phyloP scores from a whole-genome alignment of 768 basidiomycete genomes.

The Boletus patriciae region DNA sequence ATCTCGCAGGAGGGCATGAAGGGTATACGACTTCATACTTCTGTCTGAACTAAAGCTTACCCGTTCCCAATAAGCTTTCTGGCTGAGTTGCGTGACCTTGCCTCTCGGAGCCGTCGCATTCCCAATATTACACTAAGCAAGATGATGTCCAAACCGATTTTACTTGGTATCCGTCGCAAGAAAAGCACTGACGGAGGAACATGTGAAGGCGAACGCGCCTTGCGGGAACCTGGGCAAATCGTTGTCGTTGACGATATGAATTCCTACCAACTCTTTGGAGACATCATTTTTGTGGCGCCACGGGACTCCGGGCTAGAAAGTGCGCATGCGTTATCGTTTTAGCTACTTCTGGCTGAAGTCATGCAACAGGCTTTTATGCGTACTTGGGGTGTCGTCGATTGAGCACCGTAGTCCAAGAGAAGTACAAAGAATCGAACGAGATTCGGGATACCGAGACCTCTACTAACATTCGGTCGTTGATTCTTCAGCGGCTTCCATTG shows the following conservation, averaged over 20 bases:
- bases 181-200: conserved; percentile 47
- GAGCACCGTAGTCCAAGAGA: conserved; percentile 52
- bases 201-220: conserved; percentile 51
- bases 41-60: background rate
- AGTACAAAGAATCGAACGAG: conserved; percentile 58
- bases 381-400: conserved; percentile 58
- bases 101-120: conserved; percentile 58
- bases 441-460: conserved; percentile 46
- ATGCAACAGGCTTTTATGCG: conserved; percentile 59
- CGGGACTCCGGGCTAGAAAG: conserved; percentile 85
- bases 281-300: conserved; percentile 67
- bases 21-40: conserved; percentile 44
- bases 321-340: conserved; percentile 28
- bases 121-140: conserved; percentile 46
- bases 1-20: conserved; percentile 60
- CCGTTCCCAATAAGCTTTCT: conserved; percentile 61
- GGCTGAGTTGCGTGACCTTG: conserved; percentile 75
- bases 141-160: conserved; percentile 67
- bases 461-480: conserved; percentile 50
- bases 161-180: conserved; percentile 68
- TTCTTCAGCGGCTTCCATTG: conserved; percentile 68
- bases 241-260: conserved; percentile 84
- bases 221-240: conserved; percentile 64
- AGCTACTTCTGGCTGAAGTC: background rate
- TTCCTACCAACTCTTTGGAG: conserved; percentile 70